Conservation (phyloP, 176 grass and related monocot species). For the Dactylis glomerata region DNA sequence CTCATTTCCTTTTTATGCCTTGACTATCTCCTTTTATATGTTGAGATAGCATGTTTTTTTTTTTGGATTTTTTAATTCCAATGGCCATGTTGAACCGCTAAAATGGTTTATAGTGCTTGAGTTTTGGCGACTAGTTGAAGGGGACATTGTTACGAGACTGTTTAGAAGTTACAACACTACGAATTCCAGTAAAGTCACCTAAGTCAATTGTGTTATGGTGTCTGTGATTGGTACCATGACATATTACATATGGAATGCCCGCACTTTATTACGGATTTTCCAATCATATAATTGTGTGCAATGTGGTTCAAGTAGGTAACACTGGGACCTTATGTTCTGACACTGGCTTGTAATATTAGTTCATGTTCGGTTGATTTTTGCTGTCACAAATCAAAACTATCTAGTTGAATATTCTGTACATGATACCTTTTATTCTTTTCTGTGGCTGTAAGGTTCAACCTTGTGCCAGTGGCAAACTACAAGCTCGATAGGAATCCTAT, state of each 20-base stretch:
- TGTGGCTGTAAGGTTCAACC: background rate
- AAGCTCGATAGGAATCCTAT: background rate
- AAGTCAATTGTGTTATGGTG: background rate
- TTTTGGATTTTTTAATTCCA: background rate
- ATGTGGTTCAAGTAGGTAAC: slow-evolving; percentile 4
- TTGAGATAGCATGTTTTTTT: background rate
- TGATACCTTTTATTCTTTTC: background rate
- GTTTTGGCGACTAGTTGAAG: background rate
- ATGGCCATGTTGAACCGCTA: background rate
- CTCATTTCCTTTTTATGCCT: background rate
- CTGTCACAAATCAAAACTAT: background rate
- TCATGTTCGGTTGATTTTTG: background rate
- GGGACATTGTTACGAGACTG: background rate
- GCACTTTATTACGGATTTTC: background rate
- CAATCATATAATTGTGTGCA: background rate
- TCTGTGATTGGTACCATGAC: background rate
- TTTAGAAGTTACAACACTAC: background rate
- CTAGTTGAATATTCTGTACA: background rate
- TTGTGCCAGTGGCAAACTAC: background rate
- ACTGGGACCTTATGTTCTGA: background rate
- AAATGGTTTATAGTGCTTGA: background rate
- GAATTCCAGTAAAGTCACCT: background rate
- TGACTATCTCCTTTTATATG: background rate
- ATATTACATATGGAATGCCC: background rate
- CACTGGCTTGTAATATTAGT: background rate